Conservation (phyloP, 164 flowering plant genomes). For the Litsea cubeba region DNA sequence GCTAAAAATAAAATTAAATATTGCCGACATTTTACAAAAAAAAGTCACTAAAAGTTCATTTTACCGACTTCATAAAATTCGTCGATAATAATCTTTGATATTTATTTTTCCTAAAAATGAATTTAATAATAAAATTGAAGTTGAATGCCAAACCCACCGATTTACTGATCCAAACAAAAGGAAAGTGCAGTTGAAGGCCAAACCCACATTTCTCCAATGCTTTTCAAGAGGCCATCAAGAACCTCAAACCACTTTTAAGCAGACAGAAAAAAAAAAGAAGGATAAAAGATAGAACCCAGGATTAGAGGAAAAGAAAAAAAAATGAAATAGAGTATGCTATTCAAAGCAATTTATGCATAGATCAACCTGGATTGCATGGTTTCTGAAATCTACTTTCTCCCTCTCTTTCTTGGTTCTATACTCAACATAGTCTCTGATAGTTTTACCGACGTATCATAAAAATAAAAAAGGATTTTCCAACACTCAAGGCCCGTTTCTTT, state of each 20-base stretch:
- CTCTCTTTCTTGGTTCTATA: slow-evolving; percentile 19
- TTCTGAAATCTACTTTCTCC: slow-evolving; percentile 18
- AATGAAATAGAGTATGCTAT: background rate
- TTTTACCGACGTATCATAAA: no score
- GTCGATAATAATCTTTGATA: no score
- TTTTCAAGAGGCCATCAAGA: slow-evolving; percentile 96
- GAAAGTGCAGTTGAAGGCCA: slow-evolving; percentile 97
- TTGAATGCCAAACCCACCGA: no score
- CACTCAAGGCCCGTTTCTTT: no score
- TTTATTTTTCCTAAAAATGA: no score
- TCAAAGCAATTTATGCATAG: background rate
- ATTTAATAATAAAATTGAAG: no score
- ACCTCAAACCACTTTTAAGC: slow-evolving; percentile 90
- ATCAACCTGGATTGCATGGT: slow-evolving; percentile 13
- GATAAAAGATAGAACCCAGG: slow-evolving; percentile 7
- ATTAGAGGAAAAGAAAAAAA: background rate
- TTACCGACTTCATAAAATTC: no score
- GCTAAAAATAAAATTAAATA: no score
- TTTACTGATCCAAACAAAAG: slow-evolving; percentile 98
- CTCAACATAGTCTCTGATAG: no score
- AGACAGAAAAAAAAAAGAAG: background rate
- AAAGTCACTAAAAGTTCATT: no score
- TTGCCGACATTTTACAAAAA: no score
- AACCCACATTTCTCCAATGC: slow-evolving; percentile 97
- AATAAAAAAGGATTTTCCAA: no score